Base-by-base conservation (phyloP, 2,329 filamentous ascomycete genomes). In the Sarocladium strictum region DNA sequence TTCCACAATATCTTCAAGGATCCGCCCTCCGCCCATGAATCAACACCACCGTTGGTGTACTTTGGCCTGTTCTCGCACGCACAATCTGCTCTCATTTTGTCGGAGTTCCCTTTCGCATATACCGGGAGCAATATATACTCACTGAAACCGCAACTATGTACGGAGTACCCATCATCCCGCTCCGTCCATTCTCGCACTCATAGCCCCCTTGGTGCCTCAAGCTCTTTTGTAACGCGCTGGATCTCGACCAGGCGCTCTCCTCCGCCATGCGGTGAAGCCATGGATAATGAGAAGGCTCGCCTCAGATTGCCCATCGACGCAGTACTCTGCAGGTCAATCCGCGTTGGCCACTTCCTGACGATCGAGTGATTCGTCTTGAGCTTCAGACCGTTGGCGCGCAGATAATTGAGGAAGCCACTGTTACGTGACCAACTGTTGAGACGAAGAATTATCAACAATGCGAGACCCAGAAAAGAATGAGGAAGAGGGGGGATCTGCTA, bases 281-380 rank as follows among this genome's bases (percentile, higher is more conserved):
- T 21, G 27, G 29, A 12, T 17, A 24, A 29, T 3, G 23, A 21
- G 24, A 47, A 47, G n/a, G 43, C 10, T 15, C 7, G 4, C 24
- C 11, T 27, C 43, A 47, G 7, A n/a, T 14, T 17, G 9, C 21
- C 26, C 47, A 35, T 51, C 11, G 43, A 27, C 10, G 3, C 5
- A 24, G 3, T 27, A 11, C 23, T n/a, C 23, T 27, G 23, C 10
- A 27, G 10, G 3, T 35, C 11, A 23, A 51, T 19, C 9, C 47
- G 47, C 10, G 47, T 51, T 29, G 47, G 47, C 47, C 47, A 51
- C 24, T 33, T n/a, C 47, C 35, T 35, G 27, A 51, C 47, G 47
- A 51, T 51, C 11, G 27, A 17, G 29, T 51, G 26, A 19, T 12
- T 32, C 5, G 26, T 14, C 47, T 51, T 51, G 10, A 51, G 47